Evolutionary conservation across 2,329 filamentous ascomycete genomes (phyloP).

Genomic region (Cryphonectria parasitica): DNA sequence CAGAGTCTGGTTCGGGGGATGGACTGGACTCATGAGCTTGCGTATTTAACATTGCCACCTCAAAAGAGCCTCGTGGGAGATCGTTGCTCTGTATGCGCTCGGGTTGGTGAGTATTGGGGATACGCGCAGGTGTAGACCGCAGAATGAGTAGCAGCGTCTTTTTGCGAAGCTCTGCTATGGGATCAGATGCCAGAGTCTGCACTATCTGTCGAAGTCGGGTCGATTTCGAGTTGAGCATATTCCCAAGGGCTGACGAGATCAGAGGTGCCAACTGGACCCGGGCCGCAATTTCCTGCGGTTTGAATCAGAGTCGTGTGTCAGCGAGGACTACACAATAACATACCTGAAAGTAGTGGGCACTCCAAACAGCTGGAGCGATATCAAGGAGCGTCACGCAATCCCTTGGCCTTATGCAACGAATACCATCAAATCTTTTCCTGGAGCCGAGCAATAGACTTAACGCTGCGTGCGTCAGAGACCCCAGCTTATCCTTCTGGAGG

Average conservation of each 20-base stretch:
- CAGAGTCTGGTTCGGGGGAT: not conserved
- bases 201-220: constrained; percentile 10
- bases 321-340: not conserved
- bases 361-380: constrained; percentile 28
- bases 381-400: constrained; percentile 20
- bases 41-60: not conserved
- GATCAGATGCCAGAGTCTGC: constrained; percentile 3
- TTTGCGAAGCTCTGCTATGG: constrained; percentile 5
- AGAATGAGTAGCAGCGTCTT: constrained; percentile 6
- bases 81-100: not conserved
- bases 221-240: constrained; percentile 14
- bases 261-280: constrained; percentile 13
- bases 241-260: constrained; percentile 23
- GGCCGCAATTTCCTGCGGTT: constrained; percentile 13
- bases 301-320: not conserved
- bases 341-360: constrained; percentile 24
- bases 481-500: constrained; percentile 18
- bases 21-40: not conserved
- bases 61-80: not conserved
- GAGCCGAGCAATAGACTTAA: constrained; percentile 17
- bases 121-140: constrained; percentile 5
- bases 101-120: not conserved
- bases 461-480: constrained; percentile 14
- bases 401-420: not conserved
- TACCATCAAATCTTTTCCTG: constrained; percentile 8